Evolutionary conservation across 164 flowering plant species (phyloP).

Genomic region (Kalanchoe fedtschenkoi): DNA sequence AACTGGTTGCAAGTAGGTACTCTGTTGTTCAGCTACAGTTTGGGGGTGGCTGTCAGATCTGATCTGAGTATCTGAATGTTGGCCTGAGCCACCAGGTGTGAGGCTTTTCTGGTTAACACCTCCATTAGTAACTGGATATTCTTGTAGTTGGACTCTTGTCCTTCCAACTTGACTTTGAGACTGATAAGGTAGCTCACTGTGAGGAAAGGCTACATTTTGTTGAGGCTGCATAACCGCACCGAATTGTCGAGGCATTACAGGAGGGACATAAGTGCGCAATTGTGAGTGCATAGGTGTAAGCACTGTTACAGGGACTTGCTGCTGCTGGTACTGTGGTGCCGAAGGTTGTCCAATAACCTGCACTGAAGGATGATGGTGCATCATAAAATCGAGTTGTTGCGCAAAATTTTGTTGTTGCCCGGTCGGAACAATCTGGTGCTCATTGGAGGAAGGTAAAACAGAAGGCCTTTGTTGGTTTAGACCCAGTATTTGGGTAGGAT

Average conservation of each 20-base stretch:
- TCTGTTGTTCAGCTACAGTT: too few species aligned
- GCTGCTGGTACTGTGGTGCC: background rate
- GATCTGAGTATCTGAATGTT: background rate
- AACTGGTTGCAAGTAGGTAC: too few species aligned
- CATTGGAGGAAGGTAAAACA: background rate
- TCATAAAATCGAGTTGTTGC: background rate
- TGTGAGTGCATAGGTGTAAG: background rate
- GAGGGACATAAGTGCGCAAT: background rate
- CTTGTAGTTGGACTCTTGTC: background rate
- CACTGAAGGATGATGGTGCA: conserved; percentile 1
- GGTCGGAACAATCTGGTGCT: background rate
- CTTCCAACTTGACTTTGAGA: background rate
- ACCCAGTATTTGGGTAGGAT: background rate
- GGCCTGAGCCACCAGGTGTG: background rate
- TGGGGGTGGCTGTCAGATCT: too few species aligned
- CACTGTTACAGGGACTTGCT: conserved; percentile 2
- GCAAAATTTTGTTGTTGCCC: background rate
- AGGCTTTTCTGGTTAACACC: too few species aligned
- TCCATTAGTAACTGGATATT: background rate
- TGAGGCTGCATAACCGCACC: too few species aligned
- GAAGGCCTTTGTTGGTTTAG: background rate
- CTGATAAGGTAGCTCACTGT: background rate
- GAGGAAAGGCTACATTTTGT: background rate
- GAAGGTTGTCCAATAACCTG: background rate
- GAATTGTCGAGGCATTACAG: background rate